These are phyloP conservation scores for Starmera quercuum DNA, from an alignment of 805 yeast species.

Conservation along the genomic window DNA sequence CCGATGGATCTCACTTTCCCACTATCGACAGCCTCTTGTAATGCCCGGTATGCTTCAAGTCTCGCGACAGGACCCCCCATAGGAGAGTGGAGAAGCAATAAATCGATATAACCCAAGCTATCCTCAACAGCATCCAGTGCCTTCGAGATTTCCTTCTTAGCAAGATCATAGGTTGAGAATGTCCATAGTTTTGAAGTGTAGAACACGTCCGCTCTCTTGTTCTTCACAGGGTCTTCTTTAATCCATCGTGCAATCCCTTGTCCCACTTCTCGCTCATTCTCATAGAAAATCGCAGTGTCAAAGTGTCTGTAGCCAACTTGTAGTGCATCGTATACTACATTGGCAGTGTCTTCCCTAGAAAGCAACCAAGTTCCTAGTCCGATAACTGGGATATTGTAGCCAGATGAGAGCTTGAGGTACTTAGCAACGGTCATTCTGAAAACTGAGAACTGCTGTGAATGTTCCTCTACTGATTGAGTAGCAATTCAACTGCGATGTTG, in stretches of 20 bases:
- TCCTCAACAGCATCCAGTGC: slow-evolving; percentile 45
- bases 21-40: slow-evolving; percentile 63
- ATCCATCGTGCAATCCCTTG: slow-evolving; percentile 50
- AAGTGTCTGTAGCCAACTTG: slow-evolving; percentile 64
- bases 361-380: slow-evolving; percentile 50
- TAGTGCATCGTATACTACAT: slow-evolving; percentile 49
- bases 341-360: slow-evolving; percentile 28
- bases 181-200: slow-evolving; percentile 76
- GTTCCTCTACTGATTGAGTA: no score
- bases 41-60: slow-evolving; percentile 61
- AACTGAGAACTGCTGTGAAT: no score
- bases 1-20: slow-evolving; percentile 66
- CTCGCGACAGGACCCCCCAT: slow-evolving; percentile 42
- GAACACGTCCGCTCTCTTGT: slow-evolving; percentile 42
- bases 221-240: slow-evolving; percentile 33
- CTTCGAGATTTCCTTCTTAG: slow-evolving; percentile 49
- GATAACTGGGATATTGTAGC: slow-evolving; percentile 45
- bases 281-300: slow-evolving; percentile 65
- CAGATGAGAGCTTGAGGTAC: slow-evolving; percentile 36
- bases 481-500: no score
- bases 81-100: slow-evolving; percentile 65
- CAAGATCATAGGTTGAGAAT: slow-evolving; percentile 33
- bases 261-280: slow-evolving; percentile 55
- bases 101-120: slow-evolving; percentile 59
- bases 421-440: slow-evolving; percentile 8